Percentiles rank a stretch among this genome's conserved stretches.
These are phyloP conservation scores for Amanita subjunquillea DNA, from an alignment of 768 basidiomycete genomes.

Conservation along the genomic window DNA sequence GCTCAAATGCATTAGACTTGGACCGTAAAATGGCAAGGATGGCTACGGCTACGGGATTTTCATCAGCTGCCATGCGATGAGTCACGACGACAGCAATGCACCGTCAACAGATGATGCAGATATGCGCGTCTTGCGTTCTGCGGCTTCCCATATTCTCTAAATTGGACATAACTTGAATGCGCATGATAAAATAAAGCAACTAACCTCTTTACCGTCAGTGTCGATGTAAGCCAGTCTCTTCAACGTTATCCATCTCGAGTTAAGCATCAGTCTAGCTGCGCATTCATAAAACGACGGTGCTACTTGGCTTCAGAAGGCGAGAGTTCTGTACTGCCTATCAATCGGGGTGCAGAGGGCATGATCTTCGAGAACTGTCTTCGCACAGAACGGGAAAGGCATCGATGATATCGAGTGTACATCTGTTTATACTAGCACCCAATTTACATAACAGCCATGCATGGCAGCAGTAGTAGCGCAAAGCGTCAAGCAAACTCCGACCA, in stretches of 20 bases:
- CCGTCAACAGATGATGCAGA: slow-evolving; percentile 78
- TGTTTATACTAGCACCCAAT: background rate
- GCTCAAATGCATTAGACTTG: slow-evolving; percentile 56
- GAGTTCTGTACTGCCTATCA: background rate
- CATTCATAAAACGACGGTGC: background rate
- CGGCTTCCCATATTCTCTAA: slow-evolving; percentile 84
- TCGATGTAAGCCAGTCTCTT: slow-evolving; percentile 78
- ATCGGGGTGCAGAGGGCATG: background rate
- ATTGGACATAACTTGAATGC: slow-evolving; percentile 2
- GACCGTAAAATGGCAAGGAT: slow-evolving; percentile 76
- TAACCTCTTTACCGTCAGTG: slow-evolving; percentile 63
- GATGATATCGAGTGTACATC: background rate
- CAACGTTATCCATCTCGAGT: slow-evolving; percentile 70
- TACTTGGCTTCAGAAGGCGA: slow-evolving; percentile 1
- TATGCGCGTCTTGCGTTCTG: slow-evolving; percentile 72
- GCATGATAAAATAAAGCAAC: background rate
- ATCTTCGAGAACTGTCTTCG: background rate
- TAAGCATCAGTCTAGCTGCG: background rate
- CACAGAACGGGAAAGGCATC: background rate
- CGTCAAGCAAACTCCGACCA: background rate
- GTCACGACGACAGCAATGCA: slow-evolving; percentile 16
- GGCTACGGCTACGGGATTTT: slow-evolving; percentile 54
- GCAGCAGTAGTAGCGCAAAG: background rate
- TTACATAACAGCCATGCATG: background rate
- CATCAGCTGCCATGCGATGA: background rate